These are phyloP conservation scores for Nyssa sinensis DNA, from an alignment of 148 eudicot species.

Conservation along the genomic window DNA sequence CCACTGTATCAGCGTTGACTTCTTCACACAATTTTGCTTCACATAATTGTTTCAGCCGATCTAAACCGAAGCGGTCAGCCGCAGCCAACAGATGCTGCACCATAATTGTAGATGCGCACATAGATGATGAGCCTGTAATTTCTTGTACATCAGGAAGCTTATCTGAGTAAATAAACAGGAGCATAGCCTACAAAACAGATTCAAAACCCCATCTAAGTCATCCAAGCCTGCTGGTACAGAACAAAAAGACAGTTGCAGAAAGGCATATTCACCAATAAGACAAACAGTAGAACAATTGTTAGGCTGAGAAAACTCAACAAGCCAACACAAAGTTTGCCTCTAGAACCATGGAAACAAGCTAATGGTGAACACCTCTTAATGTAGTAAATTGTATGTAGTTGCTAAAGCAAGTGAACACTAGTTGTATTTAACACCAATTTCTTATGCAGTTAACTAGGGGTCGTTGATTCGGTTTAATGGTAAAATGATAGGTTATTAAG, in stretches of 20 bases:
- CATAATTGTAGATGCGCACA: constrained; percentile 50
- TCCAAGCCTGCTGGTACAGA: background rate
- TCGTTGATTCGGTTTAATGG: no score
- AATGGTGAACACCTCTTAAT: background rate
- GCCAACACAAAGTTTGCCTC: background rate
- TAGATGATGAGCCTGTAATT: constrained; percentile 52
- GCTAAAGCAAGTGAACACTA: background rate
- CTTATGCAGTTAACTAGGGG: no score
- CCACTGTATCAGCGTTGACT: constrained; percentile 64
- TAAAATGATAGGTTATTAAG: no score
- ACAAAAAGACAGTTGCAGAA: background rate
- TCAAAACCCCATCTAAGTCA: constrained; percentile 11
- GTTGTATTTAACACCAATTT: no score
- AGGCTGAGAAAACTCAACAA: background rate
- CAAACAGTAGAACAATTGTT: background rate
- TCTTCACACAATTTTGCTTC: constrained; percentile 82
- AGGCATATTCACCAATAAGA: constrained; percentile 7
- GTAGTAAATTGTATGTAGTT: background rate
- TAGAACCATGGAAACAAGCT: background rate
- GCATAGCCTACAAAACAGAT: constrained; percentile 65
- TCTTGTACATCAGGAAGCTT: constrained; percentile 64
- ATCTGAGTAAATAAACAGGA: constrained; percentile 76
- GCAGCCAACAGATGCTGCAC: constrained; percentile 94
- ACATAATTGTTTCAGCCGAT: constrained; percentile 69
- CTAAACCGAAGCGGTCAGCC: constrained; percentile 90